Percentiles rank a stretch among this genome's conserved stretches.
These are phyloP conservation scores for Kodamaea sp. DNA, from an alignment of 1,139 yeast genomes.

Conservation along the genomic window DNA sequence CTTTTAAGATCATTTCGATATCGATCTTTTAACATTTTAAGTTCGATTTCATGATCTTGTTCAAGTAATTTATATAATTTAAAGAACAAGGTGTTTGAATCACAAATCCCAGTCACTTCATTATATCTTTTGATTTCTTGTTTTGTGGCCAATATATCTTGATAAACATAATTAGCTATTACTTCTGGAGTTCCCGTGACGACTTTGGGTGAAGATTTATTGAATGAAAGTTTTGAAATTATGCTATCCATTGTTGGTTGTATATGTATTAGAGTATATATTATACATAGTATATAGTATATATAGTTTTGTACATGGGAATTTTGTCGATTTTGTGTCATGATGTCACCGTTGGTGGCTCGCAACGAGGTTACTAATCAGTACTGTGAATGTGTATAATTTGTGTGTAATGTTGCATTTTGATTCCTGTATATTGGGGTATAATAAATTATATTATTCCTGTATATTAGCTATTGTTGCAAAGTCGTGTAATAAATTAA, in stretches of 20 bases:
- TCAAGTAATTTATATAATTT: slow-evolving; percentile 20
- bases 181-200: slow-evolving; percentile 19
- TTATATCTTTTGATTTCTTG: slow-evolving; percentile 20
- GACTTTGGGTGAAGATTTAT: slow-evolving; percentile 1
- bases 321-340: too few species aligned
- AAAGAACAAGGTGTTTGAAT: slow-evolving; percentile 15
- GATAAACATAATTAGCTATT: slow-evolving; percentile 18
- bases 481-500: too few species aligned
- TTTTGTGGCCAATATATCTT: slow-evolving; percentile 19
- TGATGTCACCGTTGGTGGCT: too few species aligned
- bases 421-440: too few species aligned
- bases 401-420: too few species aligned
- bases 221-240: neutral
- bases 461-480: too few species aligned
- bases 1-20: slow-evolving; percentile 11
- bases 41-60: slow-evolving; percentile 15
- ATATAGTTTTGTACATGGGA: too few species aligned
- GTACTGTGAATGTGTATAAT: too few species aligned
- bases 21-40: slow-evolving; percentile 12
- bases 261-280: too few species aligned
- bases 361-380: too few species aligned
- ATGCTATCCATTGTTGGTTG: neutral
- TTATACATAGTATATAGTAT: too few species aligned
- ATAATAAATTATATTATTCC: too few species aligned
- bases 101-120: slow-evolving; percentile 17